Evolutionary conservation across 1,284 basidiomycete genomes (phyloP).

Genomic region (Irpex rosettiformis): DNA sequence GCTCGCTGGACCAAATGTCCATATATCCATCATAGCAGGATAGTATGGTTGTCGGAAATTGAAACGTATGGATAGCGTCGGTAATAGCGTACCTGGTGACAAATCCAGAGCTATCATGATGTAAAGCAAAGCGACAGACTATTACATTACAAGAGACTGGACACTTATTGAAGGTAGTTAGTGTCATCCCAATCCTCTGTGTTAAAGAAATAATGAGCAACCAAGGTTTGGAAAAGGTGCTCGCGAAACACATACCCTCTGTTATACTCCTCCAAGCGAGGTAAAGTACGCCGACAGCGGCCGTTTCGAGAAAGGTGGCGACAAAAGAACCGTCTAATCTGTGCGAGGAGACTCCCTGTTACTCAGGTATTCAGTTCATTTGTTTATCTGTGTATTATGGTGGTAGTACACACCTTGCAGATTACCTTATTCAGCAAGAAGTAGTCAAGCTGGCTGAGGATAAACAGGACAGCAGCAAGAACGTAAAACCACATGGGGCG

Average conservation of each 20-base stretch:
- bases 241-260: slow-evolving; percentile 55
- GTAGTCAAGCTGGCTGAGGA: slow-evolving; percentile 72
- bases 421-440: slow-evolving; percentile 76
- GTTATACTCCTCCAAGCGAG: slow-evolving; percentile 82
- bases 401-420: slow-evolving; percentile 56
- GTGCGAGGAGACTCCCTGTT: slow-evolving; percentile 20
- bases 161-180: slow-evolving; percentile 20
- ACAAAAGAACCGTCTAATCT: slow-evolving; percentile 82
- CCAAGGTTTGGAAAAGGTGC: not conserved
- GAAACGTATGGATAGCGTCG: not conserved
- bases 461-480: slow-evolving; percentile 63
- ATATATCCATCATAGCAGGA: not conserved
- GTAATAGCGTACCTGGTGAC: not conserved
- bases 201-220: not conserved
- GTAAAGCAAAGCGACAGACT: not conserved
- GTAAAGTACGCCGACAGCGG: slow-evolving; percentile 65
- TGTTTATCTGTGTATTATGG: slow-evolving; percentile 9
- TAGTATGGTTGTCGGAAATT: not conserved
- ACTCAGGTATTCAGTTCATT: not conserved
- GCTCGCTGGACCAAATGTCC: not conserved
- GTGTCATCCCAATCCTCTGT: slow-evolving; percentile 38
- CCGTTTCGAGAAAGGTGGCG: slow-evolving; percentile 74
- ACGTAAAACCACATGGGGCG: slow-evolving; percentile 72
- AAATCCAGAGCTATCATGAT: not conserved
- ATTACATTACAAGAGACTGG: not conserved